These are phyloP conservation scores for Pythium aquatile DNA, from an alignment of 352 stramenopile species.

Conservation along the genomic window DNA sequence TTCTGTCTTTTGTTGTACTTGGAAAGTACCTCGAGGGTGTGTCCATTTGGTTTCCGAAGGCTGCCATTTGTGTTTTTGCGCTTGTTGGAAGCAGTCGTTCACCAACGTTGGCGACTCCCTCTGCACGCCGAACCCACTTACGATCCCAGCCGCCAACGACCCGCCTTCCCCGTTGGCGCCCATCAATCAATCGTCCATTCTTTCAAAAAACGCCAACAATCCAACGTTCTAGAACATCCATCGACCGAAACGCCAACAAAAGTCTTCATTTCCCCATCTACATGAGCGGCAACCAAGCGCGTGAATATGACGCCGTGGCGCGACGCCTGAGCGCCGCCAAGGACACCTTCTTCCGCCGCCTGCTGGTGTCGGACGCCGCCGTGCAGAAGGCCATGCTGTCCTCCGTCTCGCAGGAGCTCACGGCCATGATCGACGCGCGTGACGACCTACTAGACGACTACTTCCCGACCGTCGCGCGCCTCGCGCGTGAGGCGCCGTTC, in stretches of 20 bases:
- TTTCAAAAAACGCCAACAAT: background rate
- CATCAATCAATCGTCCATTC: background rate
- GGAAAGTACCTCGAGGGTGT: conserved; percentile 2
- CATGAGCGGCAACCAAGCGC: conserved; percentile 4
- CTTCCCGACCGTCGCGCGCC: conserved; percentile 61
- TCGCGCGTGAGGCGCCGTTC: conserved; percentile 70
- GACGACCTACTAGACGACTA: conserved; percentile 54
- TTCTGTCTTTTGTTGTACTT: background rate
- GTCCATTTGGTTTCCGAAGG: conserved; percentile 5
- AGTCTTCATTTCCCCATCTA: background rate
- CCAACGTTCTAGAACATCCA: background rate
- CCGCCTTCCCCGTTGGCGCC: background rate
- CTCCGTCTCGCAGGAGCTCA: conserved; percentile 51
- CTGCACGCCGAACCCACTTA: background rate
- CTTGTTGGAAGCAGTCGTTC: background rate
- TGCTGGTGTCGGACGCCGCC: conserved; percentile 59
- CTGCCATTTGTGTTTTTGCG: conserved; percentile 9
- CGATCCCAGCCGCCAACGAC: conserved; percentile 1
- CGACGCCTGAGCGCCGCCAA: conserved; percentile 62
- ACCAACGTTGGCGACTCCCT: background rate
- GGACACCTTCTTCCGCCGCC: conserved; percentile 79
- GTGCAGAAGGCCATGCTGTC: conserved; percentile 63
- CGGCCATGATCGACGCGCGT: conserved; percentile 43
- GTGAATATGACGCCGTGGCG: conserved; percentile 12
- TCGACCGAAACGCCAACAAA: background rate